phyloP scores from a whole-genome alignment of 2,329 filamentous ascomycete genomes.

The Pestalotiopsis sp. region DNA sequence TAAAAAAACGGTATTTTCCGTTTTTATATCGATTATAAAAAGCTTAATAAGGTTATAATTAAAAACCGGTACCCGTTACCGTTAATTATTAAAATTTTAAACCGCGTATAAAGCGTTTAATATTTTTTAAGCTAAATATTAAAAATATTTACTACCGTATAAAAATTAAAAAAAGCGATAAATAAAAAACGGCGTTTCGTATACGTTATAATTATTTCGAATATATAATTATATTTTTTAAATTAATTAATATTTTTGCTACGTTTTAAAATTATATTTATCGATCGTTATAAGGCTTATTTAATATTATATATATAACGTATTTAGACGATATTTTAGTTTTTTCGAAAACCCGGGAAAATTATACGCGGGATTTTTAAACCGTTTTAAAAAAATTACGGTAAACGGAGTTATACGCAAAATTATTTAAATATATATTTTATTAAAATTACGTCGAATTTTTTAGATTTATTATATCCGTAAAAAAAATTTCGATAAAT shows the following conservation, averaged over 20 bases:
- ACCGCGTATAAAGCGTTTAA: too few species aligned
- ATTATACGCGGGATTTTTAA: neutral
- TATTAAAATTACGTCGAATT: conserved; percentile 4
- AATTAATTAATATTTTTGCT: neutral
- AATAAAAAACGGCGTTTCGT: neutral
- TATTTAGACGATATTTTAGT: conserved; percentile 4
- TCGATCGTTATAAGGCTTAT: too few species aligned
- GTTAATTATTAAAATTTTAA: neutral
- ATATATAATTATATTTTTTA: conserved; percentile 1
- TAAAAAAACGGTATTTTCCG: neutral
- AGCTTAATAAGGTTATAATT: too few species aligned
- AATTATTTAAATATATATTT: too few species aligned
- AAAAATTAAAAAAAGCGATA: too few species aligned
- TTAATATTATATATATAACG: neutral
- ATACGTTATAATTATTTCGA: conserved; percentile 1
- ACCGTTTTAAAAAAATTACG: neutral
- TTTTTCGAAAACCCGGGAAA: neutral
- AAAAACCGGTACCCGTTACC: too few species aligned
- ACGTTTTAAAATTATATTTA: conserved; percentile 1
- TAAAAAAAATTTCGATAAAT: conserved; percentile 4
- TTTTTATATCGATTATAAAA: too few species aligned
- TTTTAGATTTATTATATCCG: neutral
- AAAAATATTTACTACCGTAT: too few species aligned
- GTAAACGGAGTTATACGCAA: neutral
- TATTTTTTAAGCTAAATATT: too few species aligned